phyloP scores from a whole-genome alignment of 805 yeast genomes.

The Yamadazyma kitorensis region DNA sequence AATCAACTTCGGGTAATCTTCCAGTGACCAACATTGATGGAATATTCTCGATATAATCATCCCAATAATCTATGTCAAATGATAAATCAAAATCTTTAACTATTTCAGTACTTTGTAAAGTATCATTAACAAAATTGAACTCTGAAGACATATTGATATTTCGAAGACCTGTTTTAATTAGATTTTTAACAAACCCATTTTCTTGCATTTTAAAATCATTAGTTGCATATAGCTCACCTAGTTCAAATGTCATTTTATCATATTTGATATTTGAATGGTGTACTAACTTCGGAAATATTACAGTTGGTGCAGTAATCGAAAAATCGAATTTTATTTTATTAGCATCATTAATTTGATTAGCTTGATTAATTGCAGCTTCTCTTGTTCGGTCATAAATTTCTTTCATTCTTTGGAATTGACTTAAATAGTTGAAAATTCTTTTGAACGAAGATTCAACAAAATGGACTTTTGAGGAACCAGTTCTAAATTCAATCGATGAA shows the following conservation, averaged over 20 bases:
- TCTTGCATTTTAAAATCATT: constrained; percentile 50
- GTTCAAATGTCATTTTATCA: constrained; percentile 65
- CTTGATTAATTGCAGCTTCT: constrained; percentile 83
- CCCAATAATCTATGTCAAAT: constrained; percentile 57
- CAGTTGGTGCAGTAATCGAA: constrained; percentile 73
- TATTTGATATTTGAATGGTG: constrained; percentile 24
- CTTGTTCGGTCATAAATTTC: constrained; percentile 85
- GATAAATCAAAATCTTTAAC: constrained; percentile 62
- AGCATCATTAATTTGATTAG: constrained; percentile 58
- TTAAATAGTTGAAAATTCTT: constrained; percentile 61
- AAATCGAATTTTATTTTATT: constrained; percentile 69
- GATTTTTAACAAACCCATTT: constrained; percentile 39
- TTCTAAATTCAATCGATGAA: constrained; percentile 57
- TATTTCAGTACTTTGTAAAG: constrained; percentile 57
- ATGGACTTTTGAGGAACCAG: constrained; percentile 74
- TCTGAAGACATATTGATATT: constrained; percentile 66
- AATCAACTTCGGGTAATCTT: constrained; percentile 56
- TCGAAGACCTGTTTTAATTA: constrained; percentile 65
- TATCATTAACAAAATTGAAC: constrained; percentile 46
- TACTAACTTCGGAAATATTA: constrained; percentile 60
- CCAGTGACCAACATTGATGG: constrained; percentile 58
- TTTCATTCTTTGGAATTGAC: constrained; percentile 81
- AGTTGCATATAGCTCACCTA: constrained; percentile 77
- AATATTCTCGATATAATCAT: constrained; percentile 28
- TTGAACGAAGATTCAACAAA: constrained; percentile 80